Evolutionary conservation across 2,329 filamentous ascomycete species (phyloP).

Genomic region (Immersiporthe knoxdaviesiana): DNA sequence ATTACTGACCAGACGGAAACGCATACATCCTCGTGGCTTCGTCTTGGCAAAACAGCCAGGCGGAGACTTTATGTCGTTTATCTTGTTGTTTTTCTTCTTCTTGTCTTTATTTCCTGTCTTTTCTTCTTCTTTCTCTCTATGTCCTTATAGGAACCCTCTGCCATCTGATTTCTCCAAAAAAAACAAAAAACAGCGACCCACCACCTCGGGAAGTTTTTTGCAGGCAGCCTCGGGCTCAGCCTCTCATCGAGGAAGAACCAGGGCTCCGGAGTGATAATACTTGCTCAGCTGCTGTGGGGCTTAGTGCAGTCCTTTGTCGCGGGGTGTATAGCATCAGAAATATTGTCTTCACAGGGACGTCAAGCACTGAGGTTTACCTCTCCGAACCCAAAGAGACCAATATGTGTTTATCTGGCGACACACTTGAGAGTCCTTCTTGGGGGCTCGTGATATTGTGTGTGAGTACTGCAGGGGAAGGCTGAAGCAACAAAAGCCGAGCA

Average conservation of each 20-base stretch:
- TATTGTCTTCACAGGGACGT: not conserved
- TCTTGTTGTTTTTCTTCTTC: not conserved
- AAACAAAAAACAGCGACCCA: not conserved
- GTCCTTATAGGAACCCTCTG: not conserved
- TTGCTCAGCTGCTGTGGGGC: not conserved
- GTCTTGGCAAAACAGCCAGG: conserved; percentile 23
- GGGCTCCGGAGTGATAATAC: not conserved
- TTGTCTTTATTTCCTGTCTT: not conserved
- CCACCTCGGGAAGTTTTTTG: not conserved
- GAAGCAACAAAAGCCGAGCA: not conserved
- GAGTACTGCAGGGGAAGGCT: not conserved
- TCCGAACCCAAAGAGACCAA: too few relatives aligned
- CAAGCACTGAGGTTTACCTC: not conserved
- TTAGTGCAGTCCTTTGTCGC: not conserved
- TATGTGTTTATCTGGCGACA: not conserved
- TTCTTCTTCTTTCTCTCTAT: not conserved
- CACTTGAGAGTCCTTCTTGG: too few relatives aligned
- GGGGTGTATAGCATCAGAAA: not conserved
- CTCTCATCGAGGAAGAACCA: not conserved
- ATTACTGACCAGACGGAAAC: conserved; percentile 1
- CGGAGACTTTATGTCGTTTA: not conserved
- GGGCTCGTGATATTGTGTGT: not conserved
- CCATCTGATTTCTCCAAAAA: not conserved
- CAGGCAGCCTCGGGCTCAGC: not conserved
- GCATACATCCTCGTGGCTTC: conserved; percentile 18